Percentiles rank a stretch among this genome's conserved stretches.
Conservation (phyloP, 1,139 yeast genomes). For the Arxiozyma bovina region DNA sequence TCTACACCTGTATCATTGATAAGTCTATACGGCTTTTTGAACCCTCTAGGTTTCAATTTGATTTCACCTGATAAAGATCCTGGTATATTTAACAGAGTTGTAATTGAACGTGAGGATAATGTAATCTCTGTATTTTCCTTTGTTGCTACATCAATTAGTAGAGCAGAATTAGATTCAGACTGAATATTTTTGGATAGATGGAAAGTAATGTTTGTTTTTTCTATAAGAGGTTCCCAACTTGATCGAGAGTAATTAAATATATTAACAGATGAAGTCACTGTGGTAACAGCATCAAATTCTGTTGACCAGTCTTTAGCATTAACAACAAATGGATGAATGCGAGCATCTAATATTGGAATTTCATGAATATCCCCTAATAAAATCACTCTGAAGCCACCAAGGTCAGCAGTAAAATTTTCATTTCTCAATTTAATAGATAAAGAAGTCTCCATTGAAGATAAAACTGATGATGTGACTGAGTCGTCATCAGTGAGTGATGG, state of each 20-base stretch:
- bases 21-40: conserved; percentile 73
- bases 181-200: conserved; percentile 48
- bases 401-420: conserved; percentile 59
- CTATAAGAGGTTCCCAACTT: conserved; percentile 92
- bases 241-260: conserved; percentile 86
- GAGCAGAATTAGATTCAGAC: conserved; percentile 32
- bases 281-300: conserved; percentile 64
- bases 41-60: conserved; percentile 56
- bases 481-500: conserved; percentile 42
- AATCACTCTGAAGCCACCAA: conserved; percentile 80
- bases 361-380: conserved; percentile 92
- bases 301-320: conserved; percentile 85
- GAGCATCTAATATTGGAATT: conserved; percentile 79
- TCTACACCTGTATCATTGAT: conserved; percentile 80
- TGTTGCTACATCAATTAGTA: conserved; percentile 59
- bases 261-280: conserved; percentile 62
- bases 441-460: not conserved
- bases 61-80: conserved; percentile 47
- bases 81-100: conserved; percentile 62
- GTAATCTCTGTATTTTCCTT: conserved; percentile 72
- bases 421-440: conserved; percentile 44
- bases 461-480: not conserved
- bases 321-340: conserved; percentile 62
- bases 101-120: conserved; percentile 71
- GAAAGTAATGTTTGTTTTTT: conserved; percentile 76